phyloP scores from a whole-genome alignment of 805 yeast genomes.

The Candida morakotiae region DNA sequence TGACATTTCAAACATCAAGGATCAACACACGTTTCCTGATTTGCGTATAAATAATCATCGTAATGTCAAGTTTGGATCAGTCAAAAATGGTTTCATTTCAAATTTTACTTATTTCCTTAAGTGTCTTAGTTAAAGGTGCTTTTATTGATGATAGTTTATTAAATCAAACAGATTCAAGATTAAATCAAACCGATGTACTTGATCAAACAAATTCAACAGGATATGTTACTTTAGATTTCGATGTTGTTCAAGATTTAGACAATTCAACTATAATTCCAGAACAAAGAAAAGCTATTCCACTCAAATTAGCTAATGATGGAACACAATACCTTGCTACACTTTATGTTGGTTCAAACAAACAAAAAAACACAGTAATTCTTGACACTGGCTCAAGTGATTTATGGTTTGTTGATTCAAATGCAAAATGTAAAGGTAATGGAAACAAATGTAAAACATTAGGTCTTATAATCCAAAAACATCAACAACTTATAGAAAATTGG shows the following conservation, averaged over 20 bases:
- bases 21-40: no score
- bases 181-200: no score
- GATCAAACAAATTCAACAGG: slow-evolving; percentile 7
- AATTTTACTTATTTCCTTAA: no score
- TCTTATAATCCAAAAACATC: slow-evolving; percentile 2
- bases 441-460: neutral
- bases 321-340: neutral
- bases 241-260: slow-evolving; percentile 1
- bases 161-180: no score
- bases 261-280: neutral
- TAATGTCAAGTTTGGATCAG: no score
- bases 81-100: no score
- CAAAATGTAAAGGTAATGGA: slow-evolving; percentile 12
- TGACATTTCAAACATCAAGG: no score
- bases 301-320: slow-evolving; percentile 2
- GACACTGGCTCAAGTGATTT: slow-evolving; percentile 25
- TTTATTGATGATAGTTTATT: neutral
- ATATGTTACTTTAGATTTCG: slow-evolving; percentile 7
- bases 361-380: slow-evolving; percentile 16
- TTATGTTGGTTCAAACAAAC: slow-evolving; percentile 11
- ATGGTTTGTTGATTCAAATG: slow-evolving; percentile 23
- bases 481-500: slow-evolving; percentile 4
- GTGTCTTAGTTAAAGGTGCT: no score
- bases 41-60: no score
- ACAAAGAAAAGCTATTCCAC: neutral